Conservation (phyloP, 1,139 yeast species). For the Blastobotrys ciferrii region DNA sequence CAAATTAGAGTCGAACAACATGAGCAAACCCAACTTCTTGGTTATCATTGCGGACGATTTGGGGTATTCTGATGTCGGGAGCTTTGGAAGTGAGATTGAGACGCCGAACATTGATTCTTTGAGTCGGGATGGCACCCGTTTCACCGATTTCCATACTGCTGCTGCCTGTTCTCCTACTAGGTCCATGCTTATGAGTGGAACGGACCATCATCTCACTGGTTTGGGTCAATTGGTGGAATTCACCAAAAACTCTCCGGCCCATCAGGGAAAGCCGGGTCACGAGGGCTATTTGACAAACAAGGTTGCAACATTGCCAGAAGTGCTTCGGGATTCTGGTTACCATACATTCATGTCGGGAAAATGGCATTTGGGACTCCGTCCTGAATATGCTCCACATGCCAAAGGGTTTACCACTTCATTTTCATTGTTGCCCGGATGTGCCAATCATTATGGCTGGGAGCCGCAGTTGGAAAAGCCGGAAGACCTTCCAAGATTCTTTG, state of each 20-base stretch:
- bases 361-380: constrained; percentile 54
- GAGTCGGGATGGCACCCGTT: constrained; percentile 46
- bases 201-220: constrained; percentile 61
- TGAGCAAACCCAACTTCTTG: constrained; percentile 42
- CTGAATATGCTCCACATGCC: constrained; percentile 49
- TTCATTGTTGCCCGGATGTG: constrained; percentile 56
- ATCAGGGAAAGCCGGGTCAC: constrained; percentile 48
- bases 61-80: constrained; percentile 56
- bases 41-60: constrained; percentile 61
- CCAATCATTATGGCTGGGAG: constrained; percentile 53
- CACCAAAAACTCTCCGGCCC: constrained; percentile 28
- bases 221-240: constrained; percentile 58
- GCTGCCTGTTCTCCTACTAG: constrained; percentile 65
- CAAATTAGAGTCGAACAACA: no score
- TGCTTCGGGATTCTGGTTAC: constrained; percentile 47
- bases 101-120: constrained; percentile 52
- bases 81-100: constrained; percentile 58
- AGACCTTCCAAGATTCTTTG: constrained; percentile 12
- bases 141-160: constrained; percentile 61
- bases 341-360: constrained; percentile 54
- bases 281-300: constrained; percentile 53
- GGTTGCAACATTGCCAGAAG: constrained; percentile 54
- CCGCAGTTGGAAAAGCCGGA: constrained; percentile 35
- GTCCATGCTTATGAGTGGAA: constrained; percentile 59
- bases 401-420: constrained; percentile 54